phyloP scores from a whole-genome alignment of 306 rosid species.

The Pterocarpus macrocarpus region DNA sequence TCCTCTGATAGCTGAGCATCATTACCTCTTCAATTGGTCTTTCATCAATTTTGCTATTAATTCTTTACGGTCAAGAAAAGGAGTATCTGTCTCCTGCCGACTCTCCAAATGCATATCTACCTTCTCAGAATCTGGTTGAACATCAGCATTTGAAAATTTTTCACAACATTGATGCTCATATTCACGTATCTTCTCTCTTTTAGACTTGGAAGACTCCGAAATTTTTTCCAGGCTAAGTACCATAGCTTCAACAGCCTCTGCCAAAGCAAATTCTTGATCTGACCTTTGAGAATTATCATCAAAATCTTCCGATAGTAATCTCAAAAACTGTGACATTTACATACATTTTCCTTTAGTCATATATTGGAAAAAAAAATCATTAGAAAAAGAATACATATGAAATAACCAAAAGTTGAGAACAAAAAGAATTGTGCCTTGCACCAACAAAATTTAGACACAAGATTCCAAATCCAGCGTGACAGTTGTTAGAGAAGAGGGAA shows the following conservation, averaged over 20 bases:
- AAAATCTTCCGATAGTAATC: constrained; percentile 75
- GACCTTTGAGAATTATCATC: constrained; percentile 59
- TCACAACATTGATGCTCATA: constrained; percentile 81
- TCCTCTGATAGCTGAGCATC: constrained; percentile 77
- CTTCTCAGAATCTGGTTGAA: constrained; percentile 58
- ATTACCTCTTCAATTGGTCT: constrained; percentile 68
- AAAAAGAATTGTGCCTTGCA: constrained; percentile 5
- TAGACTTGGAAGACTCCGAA: constrained; percentile 53
- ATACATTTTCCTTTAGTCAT: constrained; percentile 31
- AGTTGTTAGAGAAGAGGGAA: neutral
- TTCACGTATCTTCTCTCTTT: constrained; percentile 66
- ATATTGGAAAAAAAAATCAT: neutral
- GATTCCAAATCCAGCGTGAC: constrained; percentile 2
- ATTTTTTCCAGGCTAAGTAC: constrained; percentile 60
- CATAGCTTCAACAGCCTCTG: constrained; percentile 76
- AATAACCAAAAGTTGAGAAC: neutral
- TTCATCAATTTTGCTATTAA: constrained; percentile 49
- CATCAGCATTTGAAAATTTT: constrained; percentile 63
- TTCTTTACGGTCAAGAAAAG: constrained; percentile 51
- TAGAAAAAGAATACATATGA: neutral
- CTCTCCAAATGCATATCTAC: constrained; percentile 53
- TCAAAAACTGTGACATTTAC: constrained; percentile 72
- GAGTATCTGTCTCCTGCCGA: constrained; percentile 47
- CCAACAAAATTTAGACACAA: neutral
- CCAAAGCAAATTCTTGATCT: constrained; percentile 81